These are phyloP conservation scores for Colletotrichum cuscutae DNA, from an alignment of 2,329 filamentous ascomycete species.

Conservation along the genomic window DNA sequence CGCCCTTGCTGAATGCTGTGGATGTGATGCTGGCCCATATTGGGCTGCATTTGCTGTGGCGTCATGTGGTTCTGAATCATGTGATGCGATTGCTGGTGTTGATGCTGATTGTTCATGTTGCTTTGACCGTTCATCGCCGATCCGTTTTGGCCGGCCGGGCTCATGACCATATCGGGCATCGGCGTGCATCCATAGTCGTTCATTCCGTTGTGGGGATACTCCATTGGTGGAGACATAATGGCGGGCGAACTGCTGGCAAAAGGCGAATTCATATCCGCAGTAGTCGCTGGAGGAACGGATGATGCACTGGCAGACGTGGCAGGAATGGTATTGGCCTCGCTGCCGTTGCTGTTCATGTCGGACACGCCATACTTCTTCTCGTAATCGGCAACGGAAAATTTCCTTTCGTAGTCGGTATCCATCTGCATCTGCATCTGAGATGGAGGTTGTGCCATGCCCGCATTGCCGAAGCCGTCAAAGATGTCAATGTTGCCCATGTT, in stretches of 20 bases:
- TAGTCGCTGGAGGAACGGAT: conserved; percentile 37
- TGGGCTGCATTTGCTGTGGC: conserved; percentile 45
- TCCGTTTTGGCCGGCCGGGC: conserved; percentile 52
- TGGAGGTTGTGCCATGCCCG: conserved; percentile 67
- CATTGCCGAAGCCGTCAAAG: conserved; percentile 73
- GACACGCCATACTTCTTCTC: conserved; percentile 52
- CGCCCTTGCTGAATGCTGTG: conserved; percentile 41
- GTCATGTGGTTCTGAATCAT: conserved; percentile 40
- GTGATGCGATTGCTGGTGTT: conserved; percentile 45
- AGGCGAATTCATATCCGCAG: conserved; percentile 58
- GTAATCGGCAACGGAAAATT: conserved; percentile 55
- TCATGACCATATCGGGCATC: conserved; percentile 66
- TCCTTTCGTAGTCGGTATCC: conserved; percentile 59
- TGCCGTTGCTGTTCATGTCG: conserved; percentile 47
- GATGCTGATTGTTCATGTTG: conserved; percentile 42
- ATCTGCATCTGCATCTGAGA: conserved; percentile 54
- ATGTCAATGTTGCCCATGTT: conserved; percentile 68
- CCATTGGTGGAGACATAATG: conserved; percentile 64
- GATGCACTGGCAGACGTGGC: conserved; percentile 38
- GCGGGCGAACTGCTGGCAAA: conserved; percentile 64
- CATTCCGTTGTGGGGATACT: conserved; percentile 56
- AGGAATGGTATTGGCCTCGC: conserved; percentile 50
- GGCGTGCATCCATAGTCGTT: conserved; percentile 53
- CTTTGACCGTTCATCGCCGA: conserved; percentile 37
- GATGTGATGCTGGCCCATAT: conserved; percentile 44